phyloP scores from a whole-genome alignment of 1,284 basidiomycete genomes.

The Cronartium ribicola region DNA sequence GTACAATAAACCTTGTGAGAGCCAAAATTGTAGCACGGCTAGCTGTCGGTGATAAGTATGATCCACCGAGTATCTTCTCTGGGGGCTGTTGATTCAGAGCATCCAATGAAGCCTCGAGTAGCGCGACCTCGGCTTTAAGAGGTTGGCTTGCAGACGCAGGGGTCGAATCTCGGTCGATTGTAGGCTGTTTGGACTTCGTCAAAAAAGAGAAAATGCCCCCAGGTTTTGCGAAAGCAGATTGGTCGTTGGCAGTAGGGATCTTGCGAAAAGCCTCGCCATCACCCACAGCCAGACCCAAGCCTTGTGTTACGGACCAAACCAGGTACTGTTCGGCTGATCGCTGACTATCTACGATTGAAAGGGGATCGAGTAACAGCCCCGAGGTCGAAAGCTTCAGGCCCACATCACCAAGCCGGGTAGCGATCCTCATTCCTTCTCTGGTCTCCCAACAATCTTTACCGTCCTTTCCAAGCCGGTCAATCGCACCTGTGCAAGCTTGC shows the following conservation, averaged over 20 bases:
- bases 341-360: not conserved
- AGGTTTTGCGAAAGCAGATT: not conserved
- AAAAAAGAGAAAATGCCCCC: not conserved
- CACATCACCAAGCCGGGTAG: slow-evolving; percentile 11
- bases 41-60: slow-evolving; percentile 2
- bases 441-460: slow-evolving; percentile 13
- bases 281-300: slow-evolving; percentile 12
- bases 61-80: not conserved
- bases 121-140: not conserved
- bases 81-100: not conserved
- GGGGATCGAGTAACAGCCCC: slow-evolving; percentile 1
- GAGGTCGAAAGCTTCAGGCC: slow-evolving; percentile 22
- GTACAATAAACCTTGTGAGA: slow-evolving; percentile 16
- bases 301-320: slow-evolving; percentile 31
- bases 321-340: slow-evolving; percentile 20
- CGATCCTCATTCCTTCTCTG: slow-evolving; percentile 23
- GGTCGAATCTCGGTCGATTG: not conserved
- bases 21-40: slow-evolving; percentile 15
- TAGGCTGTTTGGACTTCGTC: not conserved
- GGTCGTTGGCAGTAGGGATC: not conserved
- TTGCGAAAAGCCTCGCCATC: not conserved
- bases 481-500: slow-evolving; percentile 8
- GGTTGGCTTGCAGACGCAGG: not conserved
- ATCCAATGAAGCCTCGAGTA: not conserved
- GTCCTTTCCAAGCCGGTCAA: not conserved